Evolutionary conservation across 176 grass and related monocot species (phyloP), one percentile per base, ranked within the genome.

Genomic region (Aegilops umbellulata): DNA sequence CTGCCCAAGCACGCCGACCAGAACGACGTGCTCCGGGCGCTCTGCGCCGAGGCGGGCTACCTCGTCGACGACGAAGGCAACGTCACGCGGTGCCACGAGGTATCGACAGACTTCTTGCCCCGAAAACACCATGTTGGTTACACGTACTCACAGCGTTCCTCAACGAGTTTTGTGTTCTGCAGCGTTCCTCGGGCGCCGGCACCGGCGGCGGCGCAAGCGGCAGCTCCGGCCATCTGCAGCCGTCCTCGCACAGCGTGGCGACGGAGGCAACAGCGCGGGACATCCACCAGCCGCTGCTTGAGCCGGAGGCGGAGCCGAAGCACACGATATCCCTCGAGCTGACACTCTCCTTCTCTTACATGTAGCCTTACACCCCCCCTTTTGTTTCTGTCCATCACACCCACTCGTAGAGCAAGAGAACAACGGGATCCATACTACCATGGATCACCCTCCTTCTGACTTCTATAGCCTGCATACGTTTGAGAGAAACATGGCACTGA

Each of bases 1-100:
- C 89, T 97, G 65, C 93, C 95, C 2, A 97, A 93, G 90, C 87
- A 95, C 46, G 91, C 91, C 26, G 95, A 98, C 88, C 95, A 98
- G 89, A 98, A 98, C 70, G 93, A 97, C 53, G 89, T 97, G 38
- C 92, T 97, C 76, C 90, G 82, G 62, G 93, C 95, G 22, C 89
- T 97, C 68, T 95, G 95, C 53, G 82, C 77, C 26, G 95, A 95
- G 90, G 93, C 95, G 0, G 95, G 95, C 0, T 97, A 94, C 89
- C 72, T 64, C 74, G 89, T 97, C 69, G 91, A 93, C 46, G 89
- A 97, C 60, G 93, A 95, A 4, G 95, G 95, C 85, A 92, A 84
- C 76, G 83, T 97, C 82, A 68, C 86, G 38, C 87, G 91, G 4
- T 49, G 24, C 76, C 57, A 31, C 83, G 80, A 90, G 95, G 88